phyloP scores from a whole-genome alignment of 2,329 filamentous ascomycete species.

The Neonectria magnoliae region DNA sequence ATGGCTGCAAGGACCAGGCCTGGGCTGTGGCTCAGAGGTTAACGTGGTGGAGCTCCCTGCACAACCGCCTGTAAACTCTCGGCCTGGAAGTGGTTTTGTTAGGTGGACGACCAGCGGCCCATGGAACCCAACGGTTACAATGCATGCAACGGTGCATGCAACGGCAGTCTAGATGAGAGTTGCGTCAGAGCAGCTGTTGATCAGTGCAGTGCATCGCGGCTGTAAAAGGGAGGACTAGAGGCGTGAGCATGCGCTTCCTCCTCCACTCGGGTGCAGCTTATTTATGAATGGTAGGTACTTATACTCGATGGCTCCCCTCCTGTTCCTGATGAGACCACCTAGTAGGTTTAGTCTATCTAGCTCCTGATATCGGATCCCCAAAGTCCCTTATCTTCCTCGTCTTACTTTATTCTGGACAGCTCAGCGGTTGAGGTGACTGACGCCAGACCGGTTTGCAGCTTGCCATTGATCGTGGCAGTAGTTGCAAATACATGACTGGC shows the following conservation, averaged over 20 bases:
- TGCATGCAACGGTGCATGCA: not conserved
- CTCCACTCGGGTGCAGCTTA: slow-evolving; percentile 5
- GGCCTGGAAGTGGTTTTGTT: not conserved
- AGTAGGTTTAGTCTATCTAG: not conserved
- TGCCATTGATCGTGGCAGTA: slow-evolving; percentile 2
- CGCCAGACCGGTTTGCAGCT: slow-evolving; percentile 1
- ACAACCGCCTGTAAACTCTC: not conserved
- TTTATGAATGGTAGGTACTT: slow-evolving; percentile 10
- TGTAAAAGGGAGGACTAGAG: not conserved
- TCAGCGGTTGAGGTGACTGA: not conserved
- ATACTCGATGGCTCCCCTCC: slow-evolving; percentile 12
- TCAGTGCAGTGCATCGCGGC: slow-evolving; percentile 3
- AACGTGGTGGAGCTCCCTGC: not conserved
- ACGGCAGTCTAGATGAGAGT: not conserved
- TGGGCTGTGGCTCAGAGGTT: not conserved
- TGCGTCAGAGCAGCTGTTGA: not conserved
- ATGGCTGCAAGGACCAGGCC: not conserved
- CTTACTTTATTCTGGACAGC: not conserved
- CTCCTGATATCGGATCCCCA: not conserved
- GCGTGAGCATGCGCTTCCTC: slow-evolving; percentile 8
- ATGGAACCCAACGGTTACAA: not conserved
- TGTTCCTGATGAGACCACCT: not conserved
- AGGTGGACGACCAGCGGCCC: not conserved
- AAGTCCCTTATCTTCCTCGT: not conserved
- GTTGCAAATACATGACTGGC: not conserved